These are phyloP conservation scores for Acanthamoeba triangularis DNA, from an alignment of 208 protist genomes.

Conservation along the genomic window DNA sequence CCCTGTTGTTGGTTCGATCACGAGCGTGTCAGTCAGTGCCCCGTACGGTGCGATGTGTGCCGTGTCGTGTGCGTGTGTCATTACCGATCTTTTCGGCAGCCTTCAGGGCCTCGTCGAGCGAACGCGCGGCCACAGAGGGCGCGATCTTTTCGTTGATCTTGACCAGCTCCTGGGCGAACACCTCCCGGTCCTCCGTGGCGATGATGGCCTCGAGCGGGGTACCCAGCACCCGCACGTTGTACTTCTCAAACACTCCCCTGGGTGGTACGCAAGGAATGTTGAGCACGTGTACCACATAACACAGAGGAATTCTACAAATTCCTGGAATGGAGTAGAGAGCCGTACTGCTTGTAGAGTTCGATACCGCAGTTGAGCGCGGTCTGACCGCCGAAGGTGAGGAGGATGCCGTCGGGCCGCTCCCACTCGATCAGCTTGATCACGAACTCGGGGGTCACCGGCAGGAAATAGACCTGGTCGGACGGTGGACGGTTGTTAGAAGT, in stretches of 20 bases:
- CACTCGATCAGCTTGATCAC: slow-evolving; percentile 97
- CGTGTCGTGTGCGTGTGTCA: no score
- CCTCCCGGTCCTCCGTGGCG: slow-evolving; percentile 98
- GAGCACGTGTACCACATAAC: background rate
- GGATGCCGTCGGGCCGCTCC: slow-evolving; percentile 93
- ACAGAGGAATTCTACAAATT: background rate
- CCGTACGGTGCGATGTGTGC: no score
- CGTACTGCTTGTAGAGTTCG: slow-evolving; percentile 91
- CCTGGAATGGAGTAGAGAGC: background rate
- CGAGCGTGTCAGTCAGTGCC: no score
- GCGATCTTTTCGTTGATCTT: slow-evolving; percentile 96
- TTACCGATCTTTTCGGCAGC: no score
- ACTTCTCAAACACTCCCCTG: slow-evolving; percentile 94
- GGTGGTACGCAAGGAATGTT: background rate
- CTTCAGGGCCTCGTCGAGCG: slow-evolving; percentile 46
- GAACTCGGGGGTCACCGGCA: slow-evolving; percentile 96
- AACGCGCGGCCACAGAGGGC: slow-evolving; percentile 80
- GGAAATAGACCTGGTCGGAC: slow-evolving; percentile 98
- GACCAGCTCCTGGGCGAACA: slow-evolving; percentile 97
- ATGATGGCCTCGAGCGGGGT: slow-evolving; percentile 97
- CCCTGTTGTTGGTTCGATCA: slow-evolving; percentile 91
- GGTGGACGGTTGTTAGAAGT: no score
- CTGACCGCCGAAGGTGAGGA: slow-evolving; percentile 98
- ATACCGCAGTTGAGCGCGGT: slow-evolving; percentile 99
- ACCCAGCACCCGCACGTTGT: slow-evolving; percentile 97